These are phyloP conservation scores for Cyamopsis tetragonoloba DNA, from an alignment of 306 rosid species.

Conservation along the genomic window DNA sequence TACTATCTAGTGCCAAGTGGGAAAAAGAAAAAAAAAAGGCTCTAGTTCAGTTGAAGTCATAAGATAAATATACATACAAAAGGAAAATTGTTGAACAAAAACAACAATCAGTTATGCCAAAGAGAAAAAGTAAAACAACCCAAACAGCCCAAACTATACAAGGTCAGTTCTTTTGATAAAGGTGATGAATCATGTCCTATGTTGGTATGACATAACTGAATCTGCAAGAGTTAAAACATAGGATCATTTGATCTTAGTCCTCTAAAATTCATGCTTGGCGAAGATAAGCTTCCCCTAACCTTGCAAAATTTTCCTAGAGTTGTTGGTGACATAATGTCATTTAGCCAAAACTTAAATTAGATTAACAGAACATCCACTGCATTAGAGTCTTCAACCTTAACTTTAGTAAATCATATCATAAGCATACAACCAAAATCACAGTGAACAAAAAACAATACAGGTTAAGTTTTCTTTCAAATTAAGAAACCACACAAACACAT, in stretches of 20 bases:
- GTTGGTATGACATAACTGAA: background rate
- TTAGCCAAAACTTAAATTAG: background rate
- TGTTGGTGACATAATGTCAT: no score
- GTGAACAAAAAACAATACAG: background rate
- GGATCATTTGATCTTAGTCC: background rate
- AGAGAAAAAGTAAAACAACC: slow-evolving; percentile 1
- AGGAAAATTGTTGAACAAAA: background rate
- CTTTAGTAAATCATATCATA: background rate
- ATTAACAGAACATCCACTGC: background rate
- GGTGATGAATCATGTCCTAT: background rate
- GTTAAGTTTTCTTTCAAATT: slow-evolving; percentile 4
- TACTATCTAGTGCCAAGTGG: background rate
- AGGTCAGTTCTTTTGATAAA: background rate
- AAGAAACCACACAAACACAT: background rate
- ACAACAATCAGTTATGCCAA: background rate
- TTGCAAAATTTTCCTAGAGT: background rate
- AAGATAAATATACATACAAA: background rate
- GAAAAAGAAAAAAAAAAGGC: background rate
- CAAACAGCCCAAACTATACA: background rate
- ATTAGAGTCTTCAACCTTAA: background rate
- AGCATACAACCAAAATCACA: background rate
- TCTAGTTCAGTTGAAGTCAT: background rate
- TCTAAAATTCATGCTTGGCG: background rate
- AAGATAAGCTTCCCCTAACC: background rate
- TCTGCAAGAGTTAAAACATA: background rate